phyloP scores from a whole-genome alignment of 1,139 yeast species.

The Lodderomyces jiufengensis region DNA sequence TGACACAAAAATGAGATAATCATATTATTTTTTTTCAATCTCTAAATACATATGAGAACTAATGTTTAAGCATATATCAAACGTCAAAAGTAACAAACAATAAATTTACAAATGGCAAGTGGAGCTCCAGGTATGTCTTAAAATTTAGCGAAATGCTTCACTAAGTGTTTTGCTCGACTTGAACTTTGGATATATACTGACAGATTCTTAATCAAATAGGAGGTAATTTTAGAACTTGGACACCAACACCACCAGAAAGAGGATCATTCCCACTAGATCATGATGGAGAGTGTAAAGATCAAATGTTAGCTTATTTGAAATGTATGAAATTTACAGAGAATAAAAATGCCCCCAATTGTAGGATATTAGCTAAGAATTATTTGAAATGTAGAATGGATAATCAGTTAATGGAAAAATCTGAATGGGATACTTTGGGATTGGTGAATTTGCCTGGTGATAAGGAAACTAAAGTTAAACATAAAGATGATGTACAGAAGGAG shows the following conservation, averaged over 20 bases:
- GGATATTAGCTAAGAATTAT: slow-evolving; percentile 77
- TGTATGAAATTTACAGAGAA: slow-evolving; percentile 79
- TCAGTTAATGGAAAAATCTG: slow-evolving; percentile 77
- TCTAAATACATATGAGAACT: no score
- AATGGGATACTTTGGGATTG: slow-evolving; percentile 80
- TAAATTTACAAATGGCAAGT: slow-evolving; percentile 19
- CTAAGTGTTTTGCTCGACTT: no score
- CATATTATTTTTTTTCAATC: no score
- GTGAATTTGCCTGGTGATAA: slow-evolving; percentile 50
- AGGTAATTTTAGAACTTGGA: slow-evolving; percentile 46
- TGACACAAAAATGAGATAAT: no score
- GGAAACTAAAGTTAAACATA: slow-evolving; percentile 13
- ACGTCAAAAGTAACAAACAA: no score
- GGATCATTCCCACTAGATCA: slow-evolving; percentile 97
- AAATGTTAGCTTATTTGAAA: slow-evolving; percentile 70
- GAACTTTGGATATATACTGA: no score
- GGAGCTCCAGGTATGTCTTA: slow-evolving; percentile 32
- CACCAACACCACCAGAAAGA: slow-evolving; percentile 93
- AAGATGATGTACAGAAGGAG: slow-evolving; percentile 7
- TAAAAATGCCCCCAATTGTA: slow-evolving; percentile 84
- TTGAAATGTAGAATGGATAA: slow-evolving; percentile 88
- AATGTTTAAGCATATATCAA: no score
- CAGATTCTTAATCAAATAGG: slow-evolving; percentile 16
- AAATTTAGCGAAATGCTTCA: no score
- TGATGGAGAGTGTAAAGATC: slow-evolving; percentile 74